phyloP scores from a whole-genome alignment of 2,329 filamentous ascomycete species.

The Tolypocladium ovalisporum region DNA sequence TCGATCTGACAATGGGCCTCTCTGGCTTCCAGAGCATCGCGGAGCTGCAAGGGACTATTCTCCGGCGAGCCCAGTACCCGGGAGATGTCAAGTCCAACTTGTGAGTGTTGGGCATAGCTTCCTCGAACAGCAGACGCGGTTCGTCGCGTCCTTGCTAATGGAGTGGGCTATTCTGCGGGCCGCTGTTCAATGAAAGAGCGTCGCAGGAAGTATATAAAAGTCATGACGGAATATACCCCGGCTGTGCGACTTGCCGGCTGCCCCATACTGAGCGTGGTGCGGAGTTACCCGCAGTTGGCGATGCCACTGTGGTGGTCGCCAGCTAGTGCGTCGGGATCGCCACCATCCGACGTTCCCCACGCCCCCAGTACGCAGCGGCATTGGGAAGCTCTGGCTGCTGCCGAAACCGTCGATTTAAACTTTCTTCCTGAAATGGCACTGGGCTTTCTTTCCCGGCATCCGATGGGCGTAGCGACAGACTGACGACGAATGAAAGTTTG shows the following conservation, averaged over 20 bases:
- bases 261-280: not conserved
- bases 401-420: not conserved
- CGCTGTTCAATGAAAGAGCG: not conserved
- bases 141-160: not conserved
- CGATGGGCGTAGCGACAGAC: not conserved
- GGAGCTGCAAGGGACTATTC: constrained; percentile 21
- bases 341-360: not conserved
- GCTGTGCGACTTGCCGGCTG: not conserved
- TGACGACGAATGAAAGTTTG: not conserved
- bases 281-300: not conserved
- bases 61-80: constrained; percentile 21
- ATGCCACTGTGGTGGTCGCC: not conserved
- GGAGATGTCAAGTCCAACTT: constrained; percentile 21
- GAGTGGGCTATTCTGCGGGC: not conserved
- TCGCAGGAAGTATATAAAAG: not conserved
- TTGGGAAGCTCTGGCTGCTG: not conserved
- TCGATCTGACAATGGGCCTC: constrained; percentile 44
- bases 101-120: constrained; percentile 4
- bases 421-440: not conserved
- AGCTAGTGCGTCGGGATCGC: not conserved
- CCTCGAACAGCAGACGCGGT: not conserved
- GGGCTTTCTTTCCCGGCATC: not conserved
- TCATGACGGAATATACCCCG: not conserved
- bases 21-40: constrained; percentile 34
- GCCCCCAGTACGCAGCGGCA: not conserved